These are phyloP conservation scores for Cylindrodendrum hubeiense DNA, from an alignment of 2,329 filamentous ascomycete genomes.

Conservation along the genomic window DNA sequence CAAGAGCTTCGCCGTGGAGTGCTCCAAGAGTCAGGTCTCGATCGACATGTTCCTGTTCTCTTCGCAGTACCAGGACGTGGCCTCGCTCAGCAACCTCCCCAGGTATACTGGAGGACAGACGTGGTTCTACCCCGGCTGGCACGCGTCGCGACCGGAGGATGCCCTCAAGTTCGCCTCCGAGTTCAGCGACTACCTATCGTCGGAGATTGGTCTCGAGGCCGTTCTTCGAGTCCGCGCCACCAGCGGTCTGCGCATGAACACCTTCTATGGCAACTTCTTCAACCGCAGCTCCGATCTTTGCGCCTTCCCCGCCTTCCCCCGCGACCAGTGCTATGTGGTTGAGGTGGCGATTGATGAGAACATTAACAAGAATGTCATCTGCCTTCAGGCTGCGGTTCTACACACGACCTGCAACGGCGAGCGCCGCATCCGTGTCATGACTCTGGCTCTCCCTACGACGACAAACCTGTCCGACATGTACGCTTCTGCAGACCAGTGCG, in stretches of 20 bases:
- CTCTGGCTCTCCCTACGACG: conserved; percentile 91
- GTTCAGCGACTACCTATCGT: conserved; percentile 96
- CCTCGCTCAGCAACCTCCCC: conserved; percentile 93
- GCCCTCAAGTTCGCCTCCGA: conserved; percentile 98
- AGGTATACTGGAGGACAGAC: conserved; percentile 98
- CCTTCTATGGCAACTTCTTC: conserved; percentile 99
- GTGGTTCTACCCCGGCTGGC: conserved; percentile 99
- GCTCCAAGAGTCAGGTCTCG: conserved; percentile 98
- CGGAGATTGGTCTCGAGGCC: conserved; percentile 95
- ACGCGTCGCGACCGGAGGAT: conserved; percentile 91
- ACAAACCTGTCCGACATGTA: conserved; percentile 92
- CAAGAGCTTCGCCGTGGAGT: conserved; percentile 99
- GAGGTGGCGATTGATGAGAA: conserved; percentile 98
- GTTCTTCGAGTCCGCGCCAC: conserved; percentile 96
- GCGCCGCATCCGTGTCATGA: conserved; percentile 93
- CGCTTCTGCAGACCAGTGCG: conserved; percentile 93
- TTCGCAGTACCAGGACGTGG: conserved; percentile 96
- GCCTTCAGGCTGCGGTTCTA: conserved; percentile 92
- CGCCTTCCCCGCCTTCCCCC: conserved; percentile 96
- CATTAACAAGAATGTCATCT: conserved; percentile 90
- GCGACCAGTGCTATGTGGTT: conserved; percentile 97
- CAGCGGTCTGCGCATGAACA: conserved; percentile 94
- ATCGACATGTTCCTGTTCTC: conserved; percentile 99
- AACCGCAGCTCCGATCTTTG: conserved; percentile 97
- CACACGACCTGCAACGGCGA: conserved; percentile 99